Evolutionary conservation across 228 moss, liverwort and hornwort species (phyloP).

Genomic region (Sphagnum fallax): DNA sequence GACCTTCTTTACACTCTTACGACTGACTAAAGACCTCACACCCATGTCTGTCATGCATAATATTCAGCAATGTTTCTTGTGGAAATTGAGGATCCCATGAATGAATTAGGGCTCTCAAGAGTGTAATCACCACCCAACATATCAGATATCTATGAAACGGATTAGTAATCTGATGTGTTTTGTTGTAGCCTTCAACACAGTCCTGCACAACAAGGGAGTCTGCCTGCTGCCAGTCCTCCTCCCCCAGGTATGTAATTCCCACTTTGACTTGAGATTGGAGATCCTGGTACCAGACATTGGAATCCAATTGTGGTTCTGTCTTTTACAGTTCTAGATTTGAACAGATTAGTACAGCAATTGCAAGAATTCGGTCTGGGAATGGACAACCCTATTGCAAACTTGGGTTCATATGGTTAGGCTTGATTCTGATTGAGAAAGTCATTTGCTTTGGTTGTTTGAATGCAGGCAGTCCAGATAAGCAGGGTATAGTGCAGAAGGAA

Average conservation of each 20-base stretch:
- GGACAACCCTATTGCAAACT: background rate
- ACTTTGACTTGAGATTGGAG: background rate
- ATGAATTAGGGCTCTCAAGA: background rate
- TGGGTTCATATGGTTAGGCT: background rate
- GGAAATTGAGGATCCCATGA: background rate
- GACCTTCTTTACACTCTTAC: too few species aligned
- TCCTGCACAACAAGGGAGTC: background rate
- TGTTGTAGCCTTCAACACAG: background rate
- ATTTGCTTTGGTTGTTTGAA: background rate
- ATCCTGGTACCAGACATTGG: too few species aligned
- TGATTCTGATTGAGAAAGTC: background rate
- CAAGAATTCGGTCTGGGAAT: too few species aligned
- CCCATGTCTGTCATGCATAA: too few species aligned
- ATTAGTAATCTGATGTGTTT: background rate
- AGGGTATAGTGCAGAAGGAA: constrained; percentile 13
- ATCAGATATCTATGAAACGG: background rate
- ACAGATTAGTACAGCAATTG: too few species aligned
- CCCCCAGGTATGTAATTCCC: background rate
- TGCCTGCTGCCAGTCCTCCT: too few species aligned
- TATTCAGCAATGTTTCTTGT: too few species aligned
- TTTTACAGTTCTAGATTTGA: background rate
- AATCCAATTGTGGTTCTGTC: too few species aligned
- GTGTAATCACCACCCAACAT: background rate
- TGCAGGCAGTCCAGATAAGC: constrained; percentile 21
- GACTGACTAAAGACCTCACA: too few species aligned